Conservation (phyloP, 1,139 yeast species). For the Entelexis sorbosivorans region DNA sequence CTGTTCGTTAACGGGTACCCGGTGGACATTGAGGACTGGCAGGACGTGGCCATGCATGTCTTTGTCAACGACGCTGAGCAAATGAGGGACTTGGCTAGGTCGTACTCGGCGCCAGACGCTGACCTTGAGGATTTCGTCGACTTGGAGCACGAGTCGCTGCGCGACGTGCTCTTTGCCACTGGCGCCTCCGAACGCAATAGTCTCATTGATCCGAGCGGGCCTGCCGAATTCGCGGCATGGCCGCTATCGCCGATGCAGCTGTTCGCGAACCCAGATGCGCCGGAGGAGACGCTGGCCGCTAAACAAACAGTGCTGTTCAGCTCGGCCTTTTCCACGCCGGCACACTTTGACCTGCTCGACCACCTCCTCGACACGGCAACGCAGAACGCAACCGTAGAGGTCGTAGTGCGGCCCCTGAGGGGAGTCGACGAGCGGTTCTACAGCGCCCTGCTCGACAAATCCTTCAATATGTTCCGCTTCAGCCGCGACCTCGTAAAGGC, state of each 20-base stretch:
- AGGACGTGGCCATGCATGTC: constrained; percentile 31
- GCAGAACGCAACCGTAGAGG: constrained; percentile 9
- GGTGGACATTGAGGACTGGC: constrained; percentile 29
- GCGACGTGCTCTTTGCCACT: constrained; percentile 15
- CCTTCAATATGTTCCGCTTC: constrained; percentile 15
- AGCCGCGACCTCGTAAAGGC: constrained; percentile 13
- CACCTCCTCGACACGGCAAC: constrained; percentile 5
- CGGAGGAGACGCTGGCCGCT: neutral
- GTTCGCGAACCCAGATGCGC: constrained; percentile 5
- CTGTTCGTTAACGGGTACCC: constrained; percentile 62
- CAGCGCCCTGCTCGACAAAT: constrained; percentile 10
- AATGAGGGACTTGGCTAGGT: constrained; percentile 24
- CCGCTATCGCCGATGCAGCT: constrained; percentile 11
- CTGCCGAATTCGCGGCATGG: constrained; percentile 9
- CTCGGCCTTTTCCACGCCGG: constrained; percentile 10
- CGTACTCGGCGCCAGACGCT: constrained; percentile 18
- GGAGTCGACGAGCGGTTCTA: constrained; percentile 16
- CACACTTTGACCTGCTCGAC: constrained; percentile 8
- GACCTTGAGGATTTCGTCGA: constrained; percentile 8
- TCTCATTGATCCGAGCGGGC: constrained; percentile 14
- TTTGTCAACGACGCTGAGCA: constrained; percentile 29
- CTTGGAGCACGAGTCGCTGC: constrained; percentile 19
- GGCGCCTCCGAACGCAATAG: constrained; percentile 13
- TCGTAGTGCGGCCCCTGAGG: constrained; percentile 13
- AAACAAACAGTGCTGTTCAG: constrained; percentile 13